A percentile compares a stretch with the other conserved stretches of the same genome.
phyloP scores from a whole-genome alignment of 2,329 filamentous ascomycete genomes.

The Aphanocladium album region DNA sequence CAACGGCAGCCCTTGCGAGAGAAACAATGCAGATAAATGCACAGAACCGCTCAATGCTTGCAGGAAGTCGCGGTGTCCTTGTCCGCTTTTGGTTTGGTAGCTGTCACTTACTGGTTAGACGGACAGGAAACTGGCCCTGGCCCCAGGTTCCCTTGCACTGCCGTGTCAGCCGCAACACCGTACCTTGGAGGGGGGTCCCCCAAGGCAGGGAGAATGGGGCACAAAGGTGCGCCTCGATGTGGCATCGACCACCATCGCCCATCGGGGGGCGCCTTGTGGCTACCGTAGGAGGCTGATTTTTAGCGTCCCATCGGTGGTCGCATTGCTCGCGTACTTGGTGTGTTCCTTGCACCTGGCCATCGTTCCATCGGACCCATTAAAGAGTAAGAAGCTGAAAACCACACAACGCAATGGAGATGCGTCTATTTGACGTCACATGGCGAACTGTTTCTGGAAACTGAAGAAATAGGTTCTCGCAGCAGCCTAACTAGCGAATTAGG shows the following conservation, averaged over 20 bases:
- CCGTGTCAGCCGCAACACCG: constrained; percentile 3
- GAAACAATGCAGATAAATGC: neutral
- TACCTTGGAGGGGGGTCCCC: no score
- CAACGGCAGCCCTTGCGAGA: no score
- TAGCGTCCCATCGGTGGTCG: neutral
- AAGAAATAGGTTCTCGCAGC: neutral
- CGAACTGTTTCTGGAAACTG: neutral
- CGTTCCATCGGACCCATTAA: neutral
- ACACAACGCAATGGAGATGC: neutral
- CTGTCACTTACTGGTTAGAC: neutral
- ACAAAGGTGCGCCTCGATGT: neutral
- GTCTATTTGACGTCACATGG: neutral
- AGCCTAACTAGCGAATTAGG: neutral
- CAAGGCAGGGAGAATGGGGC: neutral
- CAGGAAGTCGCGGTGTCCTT: neutral
- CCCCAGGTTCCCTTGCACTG: neutral
- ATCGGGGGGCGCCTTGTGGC: neutral
- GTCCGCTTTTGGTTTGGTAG: constrained; percentile 2
- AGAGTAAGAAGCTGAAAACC: constrained; percentile 8
- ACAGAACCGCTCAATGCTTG: neutral
- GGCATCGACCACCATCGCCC: neutral
- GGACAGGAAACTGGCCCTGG: neutral
- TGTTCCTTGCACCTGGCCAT: neutral
- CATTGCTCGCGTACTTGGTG: neutral
- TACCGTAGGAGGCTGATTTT: neutral